Base-by-base conservation (phyloP, 345 rosid species). In the Erodium maritimum region DNA sequence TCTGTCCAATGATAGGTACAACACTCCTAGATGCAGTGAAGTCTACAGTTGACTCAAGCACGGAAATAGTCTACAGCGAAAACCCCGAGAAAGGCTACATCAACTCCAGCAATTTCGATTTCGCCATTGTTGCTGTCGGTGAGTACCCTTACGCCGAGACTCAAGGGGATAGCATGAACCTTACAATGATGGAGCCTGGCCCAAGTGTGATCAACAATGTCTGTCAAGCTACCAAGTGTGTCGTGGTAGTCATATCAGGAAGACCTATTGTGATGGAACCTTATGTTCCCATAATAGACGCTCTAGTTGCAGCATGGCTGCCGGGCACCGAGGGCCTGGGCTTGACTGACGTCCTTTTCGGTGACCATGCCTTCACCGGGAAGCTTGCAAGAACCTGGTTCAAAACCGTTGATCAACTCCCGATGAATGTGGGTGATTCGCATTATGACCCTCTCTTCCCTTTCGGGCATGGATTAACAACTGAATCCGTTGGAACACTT, bases 321-420 rank as follows among this genome's bases (percentile, higher is more conserved):
- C 99, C 95, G 0, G 96, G 99, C 71, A 84, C 84, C 2, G 99
- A 93, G 85, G 99, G 99, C 51, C 85, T 80, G 67, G 99, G 96
- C 20, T 73, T 93, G 52, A 75, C 89, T 29, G 99, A 86, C 74
- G 86, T 67, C 55, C 79, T 89, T 42, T 93, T 80, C 58, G 99
- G 99, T 18, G 94, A 93, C 52, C 76, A 79, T 66, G 91, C 88
- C 55, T 93, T 86, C 69, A 81, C 73, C 14, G 96, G 96, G 52
- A 87, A 75, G 69, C 95, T 93, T 64, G 72, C 99, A 17, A 75
- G 79, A 52, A 89, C 96, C 50, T 89, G 99, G 99, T 89, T 93
- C 65, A 93, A 67, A 71, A 73, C 74, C 19, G 88, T 80, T 37
- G 93, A 88, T 70, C 99, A 89, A 73, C 77, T 93, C 65, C 99